A percentile compares a stretch with the other conserved stretches of the same genome.
These are phyloP conservation scores for Arthrinium phaeospermum DNA, from an alignment of 2,329 filamentous ascomycete genomes.

Conservation along the genomic window DNA sequence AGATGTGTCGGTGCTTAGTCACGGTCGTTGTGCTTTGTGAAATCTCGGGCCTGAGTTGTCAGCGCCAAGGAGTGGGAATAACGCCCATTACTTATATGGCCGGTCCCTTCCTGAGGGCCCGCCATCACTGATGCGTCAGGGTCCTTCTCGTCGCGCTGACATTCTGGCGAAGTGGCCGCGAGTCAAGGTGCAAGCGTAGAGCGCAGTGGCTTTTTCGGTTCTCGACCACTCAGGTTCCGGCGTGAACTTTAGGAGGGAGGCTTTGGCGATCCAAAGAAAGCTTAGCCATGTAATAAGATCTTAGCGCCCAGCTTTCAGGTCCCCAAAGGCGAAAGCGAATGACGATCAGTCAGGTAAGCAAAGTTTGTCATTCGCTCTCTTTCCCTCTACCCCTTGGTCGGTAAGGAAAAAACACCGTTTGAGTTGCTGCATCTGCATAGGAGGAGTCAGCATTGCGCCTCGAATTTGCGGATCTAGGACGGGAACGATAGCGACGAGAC, in stretches of 20 bases:
- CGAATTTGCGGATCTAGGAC: not conserved
- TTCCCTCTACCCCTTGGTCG: not conserved
- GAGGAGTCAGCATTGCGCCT: not conserved
- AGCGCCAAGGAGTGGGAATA: not conserved
- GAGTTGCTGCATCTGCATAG: not conserved
- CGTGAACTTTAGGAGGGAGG: not conserved
- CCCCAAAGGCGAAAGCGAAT: not conserved
- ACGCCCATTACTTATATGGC: not conserved
- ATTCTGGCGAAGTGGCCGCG: not conserved
- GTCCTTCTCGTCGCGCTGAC: not conserved
- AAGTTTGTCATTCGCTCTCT: not conserved
- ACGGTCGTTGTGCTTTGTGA: too few relatives aligned
- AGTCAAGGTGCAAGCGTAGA: not conserved
- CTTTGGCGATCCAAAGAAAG: not conserved
- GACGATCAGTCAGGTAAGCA: not conserved
- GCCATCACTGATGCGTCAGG: too few relatives aligned
- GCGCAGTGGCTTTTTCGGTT: not conserved
- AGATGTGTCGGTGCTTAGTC: not conserved
- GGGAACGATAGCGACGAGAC: not conserved
- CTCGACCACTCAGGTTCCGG: not conserved
- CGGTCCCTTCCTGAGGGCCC: not conserved
- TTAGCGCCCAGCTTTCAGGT: not conserved
- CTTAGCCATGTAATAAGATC: not conserved
- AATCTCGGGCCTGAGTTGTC: not conserved
- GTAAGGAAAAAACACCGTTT: not conserved